Percentiles rank a stretch among this genome's conserved stretches.
Evolutionary conservation across 2,329 filamentous ascomycete species (phyloP).

Genomic region (Colletotrichum chlorophyti): DNA sequence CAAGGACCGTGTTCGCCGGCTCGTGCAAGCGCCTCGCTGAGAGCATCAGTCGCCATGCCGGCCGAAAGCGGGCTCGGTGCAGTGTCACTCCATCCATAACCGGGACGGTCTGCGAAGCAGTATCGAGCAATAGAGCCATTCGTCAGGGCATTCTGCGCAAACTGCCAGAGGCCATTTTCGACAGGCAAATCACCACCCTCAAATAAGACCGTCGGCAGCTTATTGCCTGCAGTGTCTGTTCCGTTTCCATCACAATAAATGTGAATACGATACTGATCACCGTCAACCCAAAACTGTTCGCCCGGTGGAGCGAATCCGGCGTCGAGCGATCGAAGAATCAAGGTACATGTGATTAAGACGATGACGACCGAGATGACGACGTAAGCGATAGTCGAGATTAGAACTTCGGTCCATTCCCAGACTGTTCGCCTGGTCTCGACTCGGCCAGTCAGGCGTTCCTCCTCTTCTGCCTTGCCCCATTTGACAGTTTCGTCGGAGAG

Average conservation of each 20-base stretch:
- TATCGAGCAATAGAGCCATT: conserved; percentile 88
- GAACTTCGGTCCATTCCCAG: conserved; percentile 82
- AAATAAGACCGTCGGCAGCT: conserved; percentile 80
- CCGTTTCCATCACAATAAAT: conserved; percentile 83
- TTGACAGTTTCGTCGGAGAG: conserved; percentile 81
- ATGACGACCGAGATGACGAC: conserved; percentile 71
- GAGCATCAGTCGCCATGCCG: conserved; percentile 87
- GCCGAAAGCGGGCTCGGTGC: conserved; percentile 93
- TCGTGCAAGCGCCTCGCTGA: conserved; percentile 83
- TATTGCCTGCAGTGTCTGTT: conserved; percentile 59
- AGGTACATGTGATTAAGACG: conserved; percentile 78
- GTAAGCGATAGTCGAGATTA: conserved; percentile 76
- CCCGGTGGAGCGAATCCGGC: conserved; percentile 77
- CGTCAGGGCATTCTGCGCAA: conserved; percentile 76
- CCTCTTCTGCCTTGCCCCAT: conserved; percentile 93
- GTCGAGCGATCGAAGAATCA: conserved; percentile 83
- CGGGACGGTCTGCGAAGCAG: conserved; percentile 95
- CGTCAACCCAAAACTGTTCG: conserved; percentile 80
- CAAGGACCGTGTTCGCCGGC: conserved; percentile 87
- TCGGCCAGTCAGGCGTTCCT: conserved; percentile 88
- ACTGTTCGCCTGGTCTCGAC: conserved; percentile 84
- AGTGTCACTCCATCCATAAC: conserved; percentile 86
- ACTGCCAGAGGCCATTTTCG: conserved; percentile 79
- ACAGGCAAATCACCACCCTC: conserved; percentile 84
- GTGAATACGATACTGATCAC: conserved; percentile 85